A percentile compares a stretch with the other conserved stretches of the same genome.
These are phyloP conservation scores for Trichoderma atrobrunneum DNA, from an alignment of 2,329 filamentous ascomycete species.

Conservation along the genomic window DNA sequence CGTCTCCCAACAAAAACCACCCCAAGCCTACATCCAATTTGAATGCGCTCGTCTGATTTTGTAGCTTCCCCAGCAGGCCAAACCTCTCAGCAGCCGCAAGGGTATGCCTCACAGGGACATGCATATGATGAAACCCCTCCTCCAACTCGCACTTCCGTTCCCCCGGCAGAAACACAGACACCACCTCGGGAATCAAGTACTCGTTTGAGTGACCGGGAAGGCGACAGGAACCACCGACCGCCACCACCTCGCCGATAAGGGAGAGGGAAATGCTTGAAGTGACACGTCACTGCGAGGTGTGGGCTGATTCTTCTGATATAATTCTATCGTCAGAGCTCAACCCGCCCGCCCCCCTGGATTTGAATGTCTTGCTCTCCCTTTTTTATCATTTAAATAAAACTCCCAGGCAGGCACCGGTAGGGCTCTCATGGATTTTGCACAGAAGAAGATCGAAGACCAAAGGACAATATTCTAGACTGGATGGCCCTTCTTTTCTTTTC, in stretches of 20 bases:
- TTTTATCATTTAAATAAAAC: slow-evolving; percentile 1
- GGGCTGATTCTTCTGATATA: slow-evolving; percentile 31
- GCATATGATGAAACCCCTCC: slow-evolving; percentile 52
- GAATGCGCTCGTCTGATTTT: slow-evolving; percentile 41
- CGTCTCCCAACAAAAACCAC: slow-evolving; percentile 42
- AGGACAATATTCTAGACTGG: slow-evolving; percentile 4
- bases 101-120: slow-evolving; percentile 45
- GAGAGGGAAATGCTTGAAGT: slow-evolving; percentile 9
- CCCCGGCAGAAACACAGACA: slow-evolving; percentile 41
- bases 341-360: slow-evolving; percentile 28
- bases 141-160: slow-evolving; percentile 34
- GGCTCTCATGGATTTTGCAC: slow-evolving; percentile 10
- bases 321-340: slow-evolving; percentile 29
- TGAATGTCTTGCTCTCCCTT: slow-evolving; percentile 22
- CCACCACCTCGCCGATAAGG: slow-evolving; percentile 38
- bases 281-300: slow-evolving; percentile 24
- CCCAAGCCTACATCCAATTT: slow-evolving; percentile 14
- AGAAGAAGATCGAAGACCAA: background rate
- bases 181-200: slow-evolving; percentile 36
- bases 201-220: slow-evolving; percentile 44
- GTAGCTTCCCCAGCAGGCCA: slow-evolving; percentile 53
- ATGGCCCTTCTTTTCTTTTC: slow-evolving; percentile 2
- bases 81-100: slow-evolving; percentile 33
- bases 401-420: slow-evolving; percentile 22
- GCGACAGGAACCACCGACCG: slow-evolving; percentile 41